These are phyloP conservation scores for Neonectria faginata DNA, from an alignment of 2,329 filamentous ascomycete species.

Conservation along the genomic window DNA sequence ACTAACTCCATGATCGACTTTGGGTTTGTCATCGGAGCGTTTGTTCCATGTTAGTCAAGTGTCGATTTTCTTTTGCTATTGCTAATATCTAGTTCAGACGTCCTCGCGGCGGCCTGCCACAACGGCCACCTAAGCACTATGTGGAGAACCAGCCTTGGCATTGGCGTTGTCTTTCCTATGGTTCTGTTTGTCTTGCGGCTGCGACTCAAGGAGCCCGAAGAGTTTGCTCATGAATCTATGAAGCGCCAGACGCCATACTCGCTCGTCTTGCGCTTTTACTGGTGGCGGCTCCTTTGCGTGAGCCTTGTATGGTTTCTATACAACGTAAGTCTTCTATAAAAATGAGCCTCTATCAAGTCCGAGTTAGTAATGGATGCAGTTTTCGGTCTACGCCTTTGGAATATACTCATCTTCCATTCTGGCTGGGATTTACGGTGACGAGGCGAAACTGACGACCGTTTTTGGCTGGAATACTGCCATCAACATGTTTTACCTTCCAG, in stretches of 20 bases:
- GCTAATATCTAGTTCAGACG: slow-evolving; percentile 45
- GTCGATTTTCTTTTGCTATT: accelerated
- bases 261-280: slow-evolving; percentile 74
- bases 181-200: slow-evolving; percentile 77
- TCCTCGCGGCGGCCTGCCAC: slow-evolving; percentile 67
- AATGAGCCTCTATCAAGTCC: accelerated
- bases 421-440: slow-evolving; percentile 68
- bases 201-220: slow-evolving; percentile 81
- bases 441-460: slow-evolving; percentile 75
- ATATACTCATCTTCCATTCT: slow-evolving; percentile 87
- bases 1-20: slow-evolving; percentile 89
- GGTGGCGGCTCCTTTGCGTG: slow-evolving; percentile 76
- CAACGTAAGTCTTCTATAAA: slow-evolving; percentile 61
- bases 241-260: slow-evolving; percentile 67
- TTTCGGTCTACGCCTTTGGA: slow-evolving; percentile 85
- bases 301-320: slow-evolving; percentile 88
- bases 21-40: slow-evolving; percentile 83
- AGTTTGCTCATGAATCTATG: slow-evolving; percentile 79
- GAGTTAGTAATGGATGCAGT: slow-evolving; percentile 54
- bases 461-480: slow-evolving; percentile 92
- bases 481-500: slow-evolving; percentile 90
- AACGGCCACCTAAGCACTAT: slow-evolving; percentile 76
- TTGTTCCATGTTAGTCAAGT: slow-evolving; percentile 70
- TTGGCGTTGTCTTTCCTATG: slow-evolving; percentile 82
- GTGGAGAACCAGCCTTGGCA: slow-evolving; percentile 84